Evolutionary conservation across 176 grass and related monocot species (phyloP), one percentile per base, ranked within the genome.

Genomic region (Oryza nivara): DNA sequence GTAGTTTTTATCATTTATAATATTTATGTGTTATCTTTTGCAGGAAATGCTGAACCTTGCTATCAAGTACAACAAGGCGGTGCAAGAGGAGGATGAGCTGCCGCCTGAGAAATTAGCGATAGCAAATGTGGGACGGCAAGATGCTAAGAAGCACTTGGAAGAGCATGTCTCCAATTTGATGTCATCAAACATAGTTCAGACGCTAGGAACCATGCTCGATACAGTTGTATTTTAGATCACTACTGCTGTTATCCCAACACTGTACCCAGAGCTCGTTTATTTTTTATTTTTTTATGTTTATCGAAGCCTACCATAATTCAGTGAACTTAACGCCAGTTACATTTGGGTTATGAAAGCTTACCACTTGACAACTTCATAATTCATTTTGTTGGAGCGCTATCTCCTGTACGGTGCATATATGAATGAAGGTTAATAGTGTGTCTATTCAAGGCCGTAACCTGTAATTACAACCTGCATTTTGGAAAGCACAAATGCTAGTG

Each of bases 131-230:
- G 96, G 96, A 20, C 80, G 93, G 73, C 96, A 99, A 80, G 96
- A 99, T 74, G 96, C 93, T 1, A 98, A 98, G 75, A 99, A 99
- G 88, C 96, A 99, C 86, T 85, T 99, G 65, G 96, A 99, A 79
- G 96, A 99, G 78, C 96, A 99, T 49, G 96, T 99, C 68, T 99
- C 96, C 0, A 96, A 96, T 78, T 85, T 99, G 51, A 99, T 99
- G 96, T 96, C 96, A 3, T 99, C 96, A 26, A 99, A 99, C 86
- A 96, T 99, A 85, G 87, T 94, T 81, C 96, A 99, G 86, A 94
- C 96, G 74, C 91, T 99, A 30, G 96, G 96, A 30, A 94, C 93
- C 61, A 99, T 95, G 96, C 93, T 99, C 2, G 96, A 96, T 64
- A 99, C 93, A 3, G 93, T 98, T 65, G 93, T 99, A 34, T 96